Evolutionary conservation across 2,329 filamentous ascomycete genomes (phyloP), one percentile per base, ranked within the genome.

Genomic region (Zalaria sp.): DNA sequence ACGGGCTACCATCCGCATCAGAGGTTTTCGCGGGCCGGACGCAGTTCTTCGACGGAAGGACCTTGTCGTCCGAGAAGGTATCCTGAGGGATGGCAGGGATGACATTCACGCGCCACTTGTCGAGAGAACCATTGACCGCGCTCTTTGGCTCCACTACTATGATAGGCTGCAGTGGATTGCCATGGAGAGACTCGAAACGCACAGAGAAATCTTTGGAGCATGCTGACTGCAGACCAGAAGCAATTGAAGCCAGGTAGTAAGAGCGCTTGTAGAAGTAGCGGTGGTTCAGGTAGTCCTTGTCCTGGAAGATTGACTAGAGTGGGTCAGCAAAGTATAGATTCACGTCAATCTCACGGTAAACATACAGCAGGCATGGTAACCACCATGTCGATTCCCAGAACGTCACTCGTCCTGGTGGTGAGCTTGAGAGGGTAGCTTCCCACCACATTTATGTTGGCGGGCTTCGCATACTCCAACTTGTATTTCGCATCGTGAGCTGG

Each of bases 191-290:
- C 36, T 51, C 44, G 43, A 54, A 60, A 5, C 44, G 39, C 25
- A 58, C 34, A 7, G 44, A 37, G 37, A 69, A 46, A 68, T 47
- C 83, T 82, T 55, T 85, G 72, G 39, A 85, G 65, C 48, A 72
- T 3, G 72, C 63, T 32, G 72, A 67, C 48, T 77, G 76, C 40
- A 96, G 66, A 4, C 74, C 77, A 27, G 76, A 77, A 9, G 86
- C 79, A 43, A 96, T 67, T 49, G 83, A 85, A 29, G 88, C 85
- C 39, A 96, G 66, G 56, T 93, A 96, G 61, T 89, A 96, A 8
- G 91, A 83, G 48, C 88, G 72, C 55, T 94, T 93, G 65, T 95
- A 88, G 57, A 95, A 94, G 64, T 93, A 96, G 46, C 91, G 77
- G 67, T 91, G 73, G 59, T 94, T 87, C 39, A 88, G 71, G 58